These are phyloP conservation scores for Filobasidium uniguttulatum DNA, from an alignment of 1,284 basidiomycete genomes.

Conservation along the genomic window DNA sequence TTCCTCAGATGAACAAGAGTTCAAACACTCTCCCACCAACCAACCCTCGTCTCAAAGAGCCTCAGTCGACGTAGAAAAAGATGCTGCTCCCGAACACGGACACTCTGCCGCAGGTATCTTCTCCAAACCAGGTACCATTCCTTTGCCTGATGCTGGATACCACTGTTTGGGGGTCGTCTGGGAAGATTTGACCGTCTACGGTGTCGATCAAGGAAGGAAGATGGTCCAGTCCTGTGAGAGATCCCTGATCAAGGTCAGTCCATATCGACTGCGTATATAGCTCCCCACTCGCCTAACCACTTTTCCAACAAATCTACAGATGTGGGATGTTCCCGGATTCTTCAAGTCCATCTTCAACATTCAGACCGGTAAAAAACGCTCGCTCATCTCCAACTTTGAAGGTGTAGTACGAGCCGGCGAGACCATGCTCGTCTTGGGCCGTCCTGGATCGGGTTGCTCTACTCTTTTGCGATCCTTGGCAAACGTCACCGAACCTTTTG, in stretches of 20 bases:
- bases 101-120: too few species aligned
- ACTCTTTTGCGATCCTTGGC: conserved; percentile 40
- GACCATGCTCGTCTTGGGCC: conserved; percentile 34
- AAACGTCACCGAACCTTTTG: conserved; percentile 35
- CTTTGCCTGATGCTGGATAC: too few species aligned
- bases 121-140: too few species aligned
- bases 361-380: conserved; percentile 1
- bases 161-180: conserved; percentile 11
- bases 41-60: too few species aligned
- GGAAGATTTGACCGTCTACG: conserved; percentile 10
- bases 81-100: too few species aligned
- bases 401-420: conserved; percentile 29
- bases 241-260: conserved; percentile 5
- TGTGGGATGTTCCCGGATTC: conserved; percentile 4
- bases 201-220: too few species aligned
- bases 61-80: too few species aligned
- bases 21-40: too few species aligned
- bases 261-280: not conserved
- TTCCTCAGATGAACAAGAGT: too few species aligned
- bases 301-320: too few species aligned
- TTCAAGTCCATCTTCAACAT: conserved; percentile 4
- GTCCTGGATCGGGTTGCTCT: conserved; percentile 38
- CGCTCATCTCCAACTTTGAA: conserved; percentile 24
- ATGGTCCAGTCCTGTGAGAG: conserved; percentile 4
- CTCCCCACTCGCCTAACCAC: too few species aligned